These are phyloP conservation scores for Gossypium stocksii DNA, from an alignment of 345 rosid genomes.

Conservation along the genomic window DNA sequence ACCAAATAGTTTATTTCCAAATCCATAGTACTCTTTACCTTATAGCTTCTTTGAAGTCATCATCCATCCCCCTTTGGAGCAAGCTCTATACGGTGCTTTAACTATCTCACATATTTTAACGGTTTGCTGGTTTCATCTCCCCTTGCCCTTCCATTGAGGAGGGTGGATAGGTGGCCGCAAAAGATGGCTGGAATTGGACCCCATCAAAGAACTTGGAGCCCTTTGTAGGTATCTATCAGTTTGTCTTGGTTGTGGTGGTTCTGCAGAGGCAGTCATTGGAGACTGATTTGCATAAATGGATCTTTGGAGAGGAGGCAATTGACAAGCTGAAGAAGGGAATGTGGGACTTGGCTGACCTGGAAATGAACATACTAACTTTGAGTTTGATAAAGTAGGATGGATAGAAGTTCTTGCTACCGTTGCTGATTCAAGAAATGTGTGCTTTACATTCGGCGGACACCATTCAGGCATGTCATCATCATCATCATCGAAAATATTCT, in stretches of 20 bases:
- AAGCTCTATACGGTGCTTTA: not conserved
- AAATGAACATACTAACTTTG: not conserved
- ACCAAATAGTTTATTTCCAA: not conserved
- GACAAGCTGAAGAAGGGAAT: not conserved
- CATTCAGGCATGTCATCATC: conserved; percentile 31
- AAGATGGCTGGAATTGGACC: conserved; percentile 1
- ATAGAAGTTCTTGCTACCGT: not conserved
- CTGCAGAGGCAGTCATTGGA: not conserved
- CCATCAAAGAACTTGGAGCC: not conserved
- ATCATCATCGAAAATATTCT: conserved; percentile 24
- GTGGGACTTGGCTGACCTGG: not conserved
- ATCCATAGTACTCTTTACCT: not conserved
- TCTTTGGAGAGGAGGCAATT: conserved; percentile 10
- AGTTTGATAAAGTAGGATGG: not conserved
- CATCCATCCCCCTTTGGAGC: not conserved
- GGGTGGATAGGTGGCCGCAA: conserved; percentile 16
- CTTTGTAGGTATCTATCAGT: conserved; percentile 1
- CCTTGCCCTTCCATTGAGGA: conserved; percentile 16
- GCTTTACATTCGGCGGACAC: conserved; percentile 20
- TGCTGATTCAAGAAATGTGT: not conserved
- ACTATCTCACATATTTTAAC: conserved; percentile 6
- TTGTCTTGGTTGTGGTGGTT: conserved; percentile 7
- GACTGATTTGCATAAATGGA: not conserved
- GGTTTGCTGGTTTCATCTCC: conserved; percentile 12
- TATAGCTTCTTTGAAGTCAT: not conserved